Evolutionary conservation across 768 basidiomycete species (phyloP), one percentile per base, ranked within the genome.

Genomic region (Termitomyces sp.): DNA sequence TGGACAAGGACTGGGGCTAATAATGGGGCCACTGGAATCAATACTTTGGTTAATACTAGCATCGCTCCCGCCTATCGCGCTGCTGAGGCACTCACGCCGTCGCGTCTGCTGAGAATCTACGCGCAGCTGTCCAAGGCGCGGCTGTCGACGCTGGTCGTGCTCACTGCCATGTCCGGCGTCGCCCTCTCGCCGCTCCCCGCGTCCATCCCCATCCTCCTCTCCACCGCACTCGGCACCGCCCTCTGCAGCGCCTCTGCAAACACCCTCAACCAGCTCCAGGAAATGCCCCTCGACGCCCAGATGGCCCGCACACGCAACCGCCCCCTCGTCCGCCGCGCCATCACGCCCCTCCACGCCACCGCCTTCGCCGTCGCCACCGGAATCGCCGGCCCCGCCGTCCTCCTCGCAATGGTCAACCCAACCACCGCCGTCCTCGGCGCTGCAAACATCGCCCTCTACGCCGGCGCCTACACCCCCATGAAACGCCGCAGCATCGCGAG

Each of bases 221-320:
- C 90, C 16, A 91, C 95, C 0, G 93, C 95, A 0, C 67, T 90
- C 28, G 97, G 97, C 41, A 98, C 95, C 0, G 84, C 88, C 0
- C 79, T 99, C 44, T 97, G 94, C 69, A 88, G 90, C 5, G 92
- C 94, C 3, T 91, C 94, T 0, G 97, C 97, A 29, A 98, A 98
- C 68, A 81, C 96, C 2, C 78, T 97, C 65, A 99, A 99, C 73
- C 94, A 99, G 70, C 75, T 98, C 3, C 88, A 94, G 66, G 97
- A 99, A 72, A 79, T 92, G 7, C 97, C 97, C 0, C 92, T 94
- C 62, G 97, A 99, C 66, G 95, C 97, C 0, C 97, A 99, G 69
- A 98, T 98, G 88, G 80, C 86, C 0, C 84, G 97, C 47, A 98
- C 97, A 0, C 83, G 95, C 31, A 86, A 79, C 55, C 78, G 97